Percentiles rank a stretch among this genome's conserved stretches.
These are phyloP conservation scores for Eucalyptus sideroxylon DNA, from an alignment of 345 rosid species.

Conservation along the genomic window DNA sequence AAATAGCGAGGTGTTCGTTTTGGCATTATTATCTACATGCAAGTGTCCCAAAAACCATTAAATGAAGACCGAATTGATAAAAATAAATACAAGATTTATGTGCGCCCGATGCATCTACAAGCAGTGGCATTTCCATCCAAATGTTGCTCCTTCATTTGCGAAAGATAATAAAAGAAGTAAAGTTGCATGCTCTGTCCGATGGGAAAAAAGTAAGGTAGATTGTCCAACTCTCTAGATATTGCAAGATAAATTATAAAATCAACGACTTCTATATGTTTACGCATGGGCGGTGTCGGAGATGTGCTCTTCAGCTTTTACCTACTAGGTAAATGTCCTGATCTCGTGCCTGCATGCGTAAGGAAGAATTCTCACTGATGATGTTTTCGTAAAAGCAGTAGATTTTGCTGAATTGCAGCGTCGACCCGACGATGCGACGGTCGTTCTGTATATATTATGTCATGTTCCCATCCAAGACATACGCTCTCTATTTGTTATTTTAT, in stretches of 20 bases:
- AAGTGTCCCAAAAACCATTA: not conserved
- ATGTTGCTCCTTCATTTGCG: not conserved
- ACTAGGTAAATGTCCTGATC: too few relatives aligned
- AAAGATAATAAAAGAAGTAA: not conserved
- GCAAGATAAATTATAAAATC: not conserved
- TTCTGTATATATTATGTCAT: too few relatives aligned
- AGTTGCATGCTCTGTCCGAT: not conserved
- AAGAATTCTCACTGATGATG: too few relatives aligned
- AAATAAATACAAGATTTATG: not conserved
- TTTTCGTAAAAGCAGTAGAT: too few relatives aligned
- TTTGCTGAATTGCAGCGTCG: too few relatives aligned
- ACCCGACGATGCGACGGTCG: too few relatives aligned
- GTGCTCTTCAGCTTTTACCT: too few relatives aligned
- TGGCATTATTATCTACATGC: not conserved
- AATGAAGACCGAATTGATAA: not conserved
- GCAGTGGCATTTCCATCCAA: not conserved
- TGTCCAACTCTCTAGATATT: not conserved
- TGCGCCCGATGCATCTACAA: not conserved
- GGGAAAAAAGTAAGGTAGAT: not conserved
- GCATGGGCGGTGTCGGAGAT: too few relatives aligned
- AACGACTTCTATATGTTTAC: not conserved
- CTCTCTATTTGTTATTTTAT: too few relatives aligned
- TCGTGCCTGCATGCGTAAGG: too few relatives aligned
- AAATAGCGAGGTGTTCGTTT: not conserved
- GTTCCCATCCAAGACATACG: too few relatives aligned